Percentiles rank a stretch among this genome's conserved stretches.
Evolutionary conservation across 306 rosid genomes (phyloP).

Genomic region (Betula pendula): DNA sequence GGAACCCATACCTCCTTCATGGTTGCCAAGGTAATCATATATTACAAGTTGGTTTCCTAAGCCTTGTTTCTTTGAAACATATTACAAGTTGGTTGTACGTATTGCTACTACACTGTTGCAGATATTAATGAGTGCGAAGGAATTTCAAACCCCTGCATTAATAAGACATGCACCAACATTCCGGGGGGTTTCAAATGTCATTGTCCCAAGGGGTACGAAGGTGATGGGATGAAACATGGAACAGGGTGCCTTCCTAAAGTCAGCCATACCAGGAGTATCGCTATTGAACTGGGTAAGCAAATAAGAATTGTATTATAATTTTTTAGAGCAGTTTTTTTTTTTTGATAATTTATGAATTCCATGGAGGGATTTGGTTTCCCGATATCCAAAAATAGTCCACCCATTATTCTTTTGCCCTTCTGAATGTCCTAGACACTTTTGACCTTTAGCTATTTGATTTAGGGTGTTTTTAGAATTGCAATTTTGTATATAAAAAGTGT

Average conservation of each 20-base stretch:
- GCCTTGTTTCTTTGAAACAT: background rate
- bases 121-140: constrained; percentile 22
- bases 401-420: too few species aligned
- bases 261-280: background rate
- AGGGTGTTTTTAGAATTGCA: too few species aligned
- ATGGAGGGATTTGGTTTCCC: too few species aligned
- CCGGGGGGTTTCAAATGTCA: background rate
- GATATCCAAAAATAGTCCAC: too few species aligned
- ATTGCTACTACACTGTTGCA: background rate
- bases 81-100: too few species aligned
- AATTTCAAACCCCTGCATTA: background rate
- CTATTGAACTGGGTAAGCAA: too few species aligned
- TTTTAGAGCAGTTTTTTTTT: too few species aligned
- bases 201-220: constrained; percentile 15
- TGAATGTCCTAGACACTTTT: too few species aligned
- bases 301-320: too few species aligned
- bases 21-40: constrained; percentile 24
- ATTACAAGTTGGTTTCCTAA: background rate
- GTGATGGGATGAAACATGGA: constrained; percentile 15
- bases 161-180: background rate
- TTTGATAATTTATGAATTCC: too few species aligned
- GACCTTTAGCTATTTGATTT: too few species aligned
- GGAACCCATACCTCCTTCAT: constrained; percentile 24
- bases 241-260: constrained; percentile 4
- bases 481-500: too few species aligned